Percentiles rank a stretch among this genome's conserved stretches.
Conservation (phyloP, 1,284 basidiomycete species). For the Cystobasidium slooffiae region DNA sequence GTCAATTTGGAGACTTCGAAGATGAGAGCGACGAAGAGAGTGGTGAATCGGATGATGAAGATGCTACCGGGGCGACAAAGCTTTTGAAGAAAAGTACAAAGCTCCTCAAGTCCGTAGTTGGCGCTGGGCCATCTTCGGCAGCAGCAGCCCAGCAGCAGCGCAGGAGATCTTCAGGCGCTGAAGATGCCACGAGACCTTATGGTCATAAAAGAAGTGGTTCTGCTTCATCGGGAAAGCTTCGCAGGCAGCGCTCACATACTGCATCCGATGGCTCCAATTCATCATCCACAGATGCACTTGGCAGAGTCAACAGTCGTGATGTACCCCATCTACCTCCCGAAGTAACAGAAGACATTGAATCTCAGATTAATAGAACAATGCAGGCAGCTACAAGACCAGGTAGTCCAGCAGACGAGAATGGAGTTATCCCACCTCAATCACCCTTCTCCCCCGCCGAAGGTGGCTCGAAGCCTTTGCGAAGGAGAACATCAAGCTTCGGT, state of each 20-base stretch:
- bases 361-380: slow-evolving; percentile 37
- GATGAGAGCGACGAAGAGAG: slow-evolving; percentile 70
- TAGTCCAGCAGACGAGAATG: not conserved
- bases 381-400: slow-evolving; percentile 28
- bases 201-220: slow-evolving; percentile 22
- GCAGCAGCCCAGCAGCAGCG: slow-evolving; percentile 42
- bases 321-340: slow-evolving; percentile 32
- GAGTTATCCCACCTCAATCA: not conserved
- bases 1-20: slow-evolving; percentile 61
- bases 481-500: slow-evolving; percentile 44
- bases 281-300: slow-evolving; percentile 33
- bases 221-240: slow-evolving; percentile 12
- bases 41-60: slow-evolving; percentile 61
- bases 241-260: slow-evolving; percentile 26
- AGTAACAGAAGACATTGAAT: slow-evolving; percentile 33
- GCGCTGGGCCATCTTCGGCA: slow-evolving; percentile 50
- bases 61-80: slow-evolving; percentile 59
- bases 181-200: not conserved
- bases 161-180: not conserved
- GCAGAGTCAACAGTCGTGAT: not conserved
- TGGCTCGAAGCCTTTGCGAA: not conserved
- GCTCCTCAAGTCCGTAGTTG: slow-evolving; percentile 46
- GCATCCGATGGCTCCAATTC: slow-evolving; percentile 29
- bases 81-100: slow-evolving; percentile 44
- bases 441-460: slow-evolving; percentile 1